Evolutionary conservation across 1,284 basidiomycete genomes (phyloP).

Genomic region (Leccinum pachyderme): DNA sequence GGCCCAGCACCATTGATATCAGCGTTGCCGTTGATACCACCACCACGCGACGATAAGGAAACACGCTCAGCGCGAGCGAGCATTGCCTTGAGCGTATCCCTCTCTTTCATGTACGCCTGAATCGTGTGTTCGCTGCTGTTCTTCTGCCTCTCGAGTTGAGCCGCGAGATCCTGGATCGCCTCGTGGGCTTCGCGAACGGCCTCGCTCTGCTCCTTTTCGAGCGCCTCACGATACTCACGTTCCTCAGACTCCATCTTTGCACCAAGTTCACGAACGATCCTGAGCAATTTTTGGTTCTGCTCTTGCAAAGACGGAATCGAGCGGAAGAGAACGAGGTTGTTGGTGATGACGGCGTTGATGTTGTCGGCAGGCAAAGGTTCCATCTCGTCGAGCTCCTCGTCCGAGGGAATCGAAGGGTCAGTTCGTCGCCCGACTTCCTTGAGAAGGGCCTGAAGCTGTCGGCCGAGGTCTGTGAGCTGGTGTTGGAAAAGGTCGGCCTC

Average conservation of each 20-base stretch:
- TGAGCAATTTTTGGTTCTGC: conserved; percentile 88
- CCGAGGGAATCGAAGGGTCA: conserved; percentile 76
- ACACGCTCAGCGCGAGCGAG: conserved; percentile 48
- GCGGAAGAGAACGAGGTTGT: conserved; percentile 86
- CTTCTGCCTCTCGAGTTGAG: conserved; percentile 71
- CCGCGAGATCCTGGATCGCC: conserved; percentile 77
- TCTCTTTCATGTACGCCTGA: conserved; percentile 81
- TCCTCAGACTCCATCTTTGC: conserved; percentile 78
- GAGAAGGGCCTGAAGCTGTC: conserved; percentile 79
- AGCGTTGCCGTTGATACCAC: conserved; percentile 33
- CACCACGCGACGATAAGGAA: conserved; percentile 4
- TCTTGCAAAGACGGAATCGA: conserved; percentile 80
- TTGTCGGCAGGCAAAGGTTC: conserved; percentile 47
- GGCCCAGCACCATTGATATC: conserved; percentile 32
- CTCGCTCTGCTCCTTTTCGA: conserved; percentile 72
- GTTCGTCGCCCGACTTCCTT: conserved; percentile 79
- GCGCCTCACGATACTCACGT: conserved; percentile 59
- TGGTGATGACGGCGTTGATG: conserved; percentile 82
- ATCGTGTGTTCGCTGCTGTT: conserved; percentile 68
- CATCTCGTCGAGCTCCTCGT: conserved; percentile 64
- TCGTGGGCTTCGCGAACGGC: conserved; percentile 87
- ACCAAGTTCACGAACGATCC: conserved; percentile 79
- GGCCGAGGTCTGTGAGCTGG: conserved; percentile 83
- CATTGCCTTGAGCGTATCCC: conserved; percentile 83
- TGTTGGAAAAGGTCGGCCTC: conserved; percentile 75